Base-by-base conservation (phyloP, 345 rosid genomes). In the Euphorbia peplus region DNA sequence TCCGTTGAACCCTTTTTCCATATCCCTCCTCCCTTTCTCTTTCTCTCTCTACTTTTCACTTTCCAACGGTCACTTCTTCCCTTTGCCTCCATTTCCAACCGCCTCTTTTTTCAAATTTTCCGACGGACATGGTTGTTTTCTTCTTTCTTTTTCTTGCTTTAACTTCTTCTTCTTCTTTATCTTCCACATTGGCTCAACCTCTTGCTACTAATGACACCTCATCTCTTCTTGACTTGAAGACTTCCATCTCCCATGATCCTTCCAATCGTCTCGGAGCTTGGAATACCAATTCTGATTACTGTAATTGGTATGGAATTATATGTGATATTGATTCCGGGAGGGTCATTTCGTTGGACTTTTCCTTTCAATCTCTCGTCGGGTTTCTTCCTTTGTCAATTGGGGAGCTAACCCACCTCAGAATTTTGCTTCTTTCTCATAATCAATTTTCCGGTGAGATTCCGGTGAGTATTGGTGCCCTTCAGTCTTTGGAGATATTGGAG, bases 381-480 rank as follows among this genome's bases (percentile, higher is more conserved):
- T 63, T 73, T 64, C 71, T 84, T 25, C 66, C 84, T 1, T 73
- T 48, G 39, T 70, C 84, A 14, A 64, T 84, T 5, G 80, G 75
- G 9, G 48, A 78, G 57, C 76, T 84, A 24, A 29, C 79, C 8
- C 71, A 74, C 53, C 82, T 84, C 2, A 81, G 80, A 22, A 48
- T 47, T 28, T 69, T 87, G 63, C 77, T 83, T 11, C 42, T 87
- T 48, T 52, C 89, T 22, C 68, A 78, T 72, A 75, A 73, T 54
- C 70, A 25, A 3, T 77, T 88, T 72, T 76, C 80, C 46, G 93
- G 90, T 15, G 72, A 70, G 81, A 85, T 88, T 68, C 86, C 93
- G 8, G 75, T 28, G 3, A 66, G 47, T 59, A 30, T 88, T 18
- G 76, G 81, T 35, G 71, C 58, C 35, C 87, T 88, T 13, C 69